Conservation (phyloP, 169 alveolate genomes). For the Plasmodium gaboni region DNA sequence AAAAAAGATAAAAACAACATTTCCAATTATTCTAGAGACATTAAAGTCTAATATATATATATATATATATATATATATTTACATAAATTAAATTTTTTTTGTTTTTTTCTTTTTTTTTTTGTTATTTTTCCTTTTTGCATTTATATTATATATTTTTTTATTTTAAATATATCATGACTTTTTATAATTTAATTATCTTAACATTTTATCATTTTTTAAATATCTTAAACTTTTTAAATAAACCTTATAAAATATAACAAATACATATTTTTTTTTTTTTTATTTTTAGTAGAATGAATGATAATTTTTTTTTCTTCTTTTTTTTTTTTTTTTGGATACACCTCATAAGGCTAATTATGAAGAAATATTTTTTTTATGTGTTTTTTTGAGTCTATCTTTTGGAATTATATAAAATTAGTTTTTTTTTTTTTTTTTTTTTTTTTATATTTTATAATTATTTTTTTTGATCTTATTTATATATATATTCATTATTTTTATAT, state of each 20-base stretch:
- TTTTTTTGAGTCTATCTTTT: background rate
- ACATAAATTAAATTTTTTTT: background rate
- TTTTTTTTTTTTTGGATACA: background rate
- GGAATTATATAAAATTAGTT: background rate
- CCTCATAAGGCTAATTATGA: too few species aligned
- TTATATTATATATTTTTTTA: too few species aligned
- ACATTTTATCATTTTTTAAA: too few species aligned
- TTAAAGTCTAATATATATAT: constrained; percentile 23
- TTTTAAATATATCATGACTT: too few species aligned
- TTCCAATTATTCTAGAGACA: constrained; percentile 56
- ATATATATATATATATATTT: constrained; percentile 13
- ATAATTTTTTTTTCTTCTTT: background rate
- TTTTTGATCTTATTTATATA: too few species aligned
- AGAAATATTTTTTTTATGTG: background rate
- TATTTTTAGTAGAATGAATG: constrained; percentile 2
- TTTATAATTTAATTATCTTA: too few species aligned
- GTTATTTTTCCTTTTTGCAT: constrained; percentile 38
- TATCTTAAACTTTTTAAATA: too few species aligned
- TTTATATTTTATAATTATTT: too few species aligned
- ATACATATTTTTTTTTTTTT: background rate
- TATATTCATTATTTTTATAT: too few species aligned
- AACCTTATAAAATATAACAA: background rate
- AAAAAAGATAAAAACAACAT: constrained; percentile 56
- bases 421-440: background rate
- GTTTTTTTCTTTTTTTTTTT: background rate